phyloP scores from a whole-genome alignment of 2,329 filamentous ascomycete species.

The Parasarocladium wereldwijsianum region DNA sequence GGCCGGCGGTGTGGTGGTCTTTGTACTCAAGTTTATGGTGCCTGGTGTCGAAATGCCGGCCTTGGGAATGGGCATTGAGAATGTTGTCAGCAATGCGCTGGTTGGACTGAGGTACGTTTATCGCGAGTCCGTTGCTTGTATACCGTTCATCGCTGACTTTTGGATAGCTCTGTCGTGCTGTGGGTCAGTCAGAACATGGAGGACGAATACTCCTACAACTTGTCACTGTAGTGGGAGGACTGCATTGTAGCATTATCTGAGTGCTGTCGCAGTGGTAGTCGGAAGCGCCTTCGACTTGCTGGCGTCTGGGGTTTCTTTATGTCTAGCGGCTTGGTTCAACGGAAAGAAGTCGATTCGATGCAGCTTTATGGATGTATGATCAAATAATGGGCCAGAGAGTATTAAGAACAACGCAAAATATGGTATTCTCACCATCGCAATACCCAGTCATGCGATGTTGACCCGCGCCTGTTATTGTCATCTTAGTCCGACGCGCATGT shows the following conservation, averaged over 20 bases:
- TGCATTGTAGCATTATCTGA: too few species aligned
- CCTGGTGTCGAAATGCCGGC: constrained; percentile 42
- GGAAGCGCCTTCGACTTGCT: too few species aligned
- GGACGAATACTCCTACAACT: constrained; percentile 56
- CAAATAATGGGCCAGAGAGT: not conserved
- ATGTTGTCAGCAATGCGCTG: constrained; percentile 48
- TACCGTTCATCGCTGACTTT: constrained; percentile 7
- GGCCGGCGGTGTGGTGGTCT: constrained; percentile 54
- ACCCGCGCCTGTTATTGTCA: too few species aligned
- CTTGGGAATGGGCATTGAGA: constrained; percentile 50
- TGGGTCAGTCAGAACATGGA: constrained; percentile 62
- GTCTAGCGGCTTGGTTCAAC: not conserved
- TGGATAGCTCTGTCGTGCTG: constrained; percentile 41
- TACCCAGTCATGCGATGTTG: too few species aligned
- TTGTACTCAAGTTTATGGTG: constrained; percentile 51
- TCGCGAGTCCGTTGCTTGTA: not conserved
- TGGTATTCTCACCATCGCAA: too few species aligned
- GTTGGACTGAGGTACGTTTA: constrained; percentile 43
- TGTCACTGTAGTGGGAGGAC: constrained; percentile 32
- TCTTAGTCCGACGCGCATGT: too few species aligned
- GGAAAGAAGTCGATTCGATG: not conserved
- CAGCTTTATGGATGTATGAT: not conserved
- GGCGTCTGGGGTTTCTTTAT: not conserved
- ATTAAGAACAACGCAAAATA: too few species aligned
- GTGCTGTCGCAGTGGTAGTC: too few species aligned